Percentiles rank a stretch among this genome's conserved stretches.
Evolutionary conservation across 805 yeast species (phyloP).

Genomic region (Isabelozyma pseudorhagii): DNA sequence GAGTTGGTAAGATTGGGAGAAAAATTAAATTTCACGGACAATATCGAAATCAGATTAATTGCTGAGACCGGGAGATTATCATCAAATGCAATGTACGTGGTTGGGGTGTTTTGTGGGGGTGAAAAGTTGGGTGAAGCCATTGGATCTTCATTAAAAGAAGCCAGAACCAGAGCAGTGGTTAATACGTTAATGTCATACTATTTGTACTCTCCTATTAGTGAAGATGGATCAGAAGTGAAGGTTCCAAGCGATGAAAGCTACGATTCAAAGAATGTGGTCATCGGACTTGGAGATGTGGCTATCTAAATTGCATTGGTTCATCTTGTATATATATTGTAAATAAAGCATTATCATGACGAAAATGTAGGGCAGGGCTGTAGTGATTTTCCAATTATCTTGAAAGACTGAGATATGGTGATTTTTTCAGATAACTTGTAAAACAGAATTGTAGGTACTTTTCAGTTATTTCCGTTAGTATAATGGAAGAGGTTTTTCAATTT

Average conservation of each 20-base stretch:
- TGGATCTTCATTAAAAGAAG: constrained; percentile 87
- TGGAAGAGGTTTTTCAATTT: no score
- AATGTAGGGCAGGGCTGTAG: background rate
- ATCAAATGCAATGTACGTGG: constrained; percentile 79
- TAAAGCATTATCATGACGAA: background rate
- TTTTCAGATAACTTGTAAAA: no score
- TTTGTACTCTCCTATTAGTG: constrained; percentile 75
- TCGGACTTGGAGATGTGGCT: constrained; percentile 44
- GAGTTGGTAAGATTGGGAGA: constrained; percentile 76
- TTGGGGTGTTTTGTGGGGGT: constrained; percentile 85
- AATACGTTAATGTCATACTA: constrained; percentile 90
- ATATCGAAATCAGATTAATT: constrained; percentile 70
- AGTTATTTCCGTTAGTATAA: no score
- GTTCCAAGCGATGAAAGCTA: constrained; percentile 59
- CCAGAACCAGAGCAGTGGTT: constrained; percentile 88
- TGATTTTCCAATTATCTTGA: background rate
- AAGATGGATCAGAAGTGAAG: constrained; percentile 37
- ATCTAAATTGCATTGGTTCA: constrained; percentile 17
- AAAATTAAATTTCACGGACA: constrained; percentile 69
- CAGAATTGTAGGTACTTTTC: no score
- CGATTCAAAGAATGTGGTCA: constrained; percentile 34
- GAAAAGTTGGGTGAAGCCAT: constrained; percentile 90
- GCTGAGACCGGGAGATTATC: constrained; percentile 94
- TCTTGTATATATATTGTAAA: background rate
- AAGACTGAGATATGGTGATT: background rate